These are phyloP conservation scores for Pseudogymnoascus sp. DNA, from an alignment of 2,329 filamentous ascomycete species.

Conservation along the genomic window DNA sequence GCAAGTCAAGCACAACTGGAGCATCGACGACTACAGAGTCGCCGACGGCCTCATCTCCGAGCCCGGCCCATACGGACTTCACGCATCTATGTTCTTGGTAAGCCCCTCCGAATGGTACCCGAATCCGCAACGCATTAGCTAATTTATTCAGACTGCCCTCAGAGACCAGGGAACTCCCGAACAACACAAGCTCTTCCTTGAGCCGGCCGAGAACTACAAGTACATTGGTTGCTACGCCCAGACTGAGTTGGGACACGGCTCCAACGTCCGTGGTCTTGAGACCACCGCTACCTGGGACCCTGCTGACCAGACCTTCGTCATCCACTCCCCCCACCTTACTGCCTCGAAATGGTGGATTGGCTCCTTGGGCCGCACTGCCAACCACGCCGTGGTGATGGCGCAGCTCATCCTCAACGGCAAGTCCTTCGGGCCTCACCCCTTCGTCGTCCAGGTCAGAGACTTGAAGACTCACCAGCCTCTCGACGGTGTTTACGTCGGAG, in stretches of 20 bases:
- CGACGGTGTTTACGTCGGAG: slow-evolving; percentile 65
- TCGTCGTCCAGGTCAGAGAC: slow-evolving; percentile 68
- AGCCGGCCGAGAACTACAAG: slow-evolving; percentile 61
- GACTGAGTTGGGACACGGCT: slow-evolving; percentile 73
- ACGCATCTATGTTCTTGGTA: slow-evolving; percentile 62
- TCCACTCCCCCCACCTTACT: slow-evolving; percentile 67
- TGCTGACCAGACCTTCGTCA: slow-evolving; percentile 64
- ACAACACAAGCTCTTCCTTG: slow-evolving; percentile 66
- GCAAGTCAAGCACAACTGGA: slow-evolving; percentile 60
- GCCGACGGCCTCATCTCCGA: slow-evolving; percentile 67
- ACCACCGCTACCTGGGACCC: slow-evolving; percentile 56
- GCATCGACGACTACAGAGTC: slow-evolving; percentile 51
- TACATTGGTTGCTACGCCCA: slow-evolving; percentile 75
- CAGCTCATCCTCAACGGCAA: slow-evolving; percentile 65
- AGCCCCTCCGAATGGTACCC: slow-evolving; percentile 16
- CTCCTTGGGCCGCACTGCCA: slow-evolving; percentile 67
- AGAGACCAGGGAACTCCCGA: slow-evolving; percentile 65
- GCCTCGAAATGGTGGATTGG: slow-evolving; percentile 84
- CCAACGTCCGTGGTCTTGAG: slow-evolving; percentile 58
- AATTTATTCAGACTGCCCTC: slow-evolving; percentile 49
- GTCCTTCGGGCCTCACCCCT: slow-evolving; percentile 66
- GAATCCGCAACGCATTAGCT: neutral
- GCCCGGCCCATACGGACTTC: slow-evolving; percentile 66
- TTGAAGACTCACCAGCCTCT: slow-evolving; percentile 62
- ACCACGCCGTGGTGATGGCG: slow-evolving; percentile 72